Percentiles rank a stretch among this genome's conserved stretches.
Conservation (phyloP, 73 alveolate genomes). For the Paramecium primaurelia region DNA sequence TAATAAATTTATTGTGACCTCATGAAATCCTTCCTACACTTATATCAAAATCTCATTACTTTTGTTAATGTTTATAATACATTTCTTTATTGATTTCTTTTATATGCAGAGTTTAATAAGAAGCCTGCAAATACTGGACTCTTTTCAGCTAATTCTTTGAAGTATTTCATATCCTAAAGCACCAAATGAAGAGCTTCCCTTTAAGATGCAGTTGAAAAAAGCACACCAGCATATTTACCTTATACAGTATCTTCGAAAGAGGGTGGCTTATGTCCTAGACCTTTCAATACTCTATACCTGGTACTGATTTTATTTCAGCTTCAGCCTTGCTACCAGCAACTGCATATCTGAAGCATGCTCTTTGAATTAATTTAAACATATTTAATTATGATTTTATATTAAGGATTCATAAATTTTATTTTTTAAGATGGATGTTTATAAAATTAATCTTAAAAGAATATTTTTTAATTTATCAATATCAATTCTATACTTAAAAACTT, state of each 20-base stretch:
- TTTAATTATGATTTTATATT: background rate
- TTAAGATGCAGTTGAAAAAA: constrained; percentile 73
- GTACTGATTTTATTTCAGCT: constrained; percentile 20
- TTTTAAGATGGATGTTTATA: background rate
- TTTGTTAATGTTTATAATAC: constrained; percentile 57
- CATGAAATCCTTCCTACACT: constrained; percentile 55
- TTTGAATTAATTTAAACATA: background rate
- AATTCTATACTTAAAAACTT: too few relatives aligned
- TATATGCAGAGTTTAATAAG: constrained; percentile 58
- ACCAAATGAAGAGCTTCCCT: constrained; percentile 64
- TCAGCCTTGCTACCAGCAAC: constrained; percentile 2
- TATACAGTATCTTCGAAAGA: constrained; percentile 68
- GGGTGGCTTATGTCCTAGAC: constrained; percentile 60
- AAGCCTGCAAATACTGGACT: constrained; percentile 61
- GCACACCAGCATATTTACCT: constrained; percentile 80
- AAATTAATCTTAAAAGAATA: background rate
- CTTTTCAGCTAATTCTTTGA: constrained; percentile 57
- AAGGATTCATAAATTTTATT: background rate
- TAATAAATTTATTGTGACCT: constrained; percentile 67
- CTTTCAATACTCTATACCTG: background rate
- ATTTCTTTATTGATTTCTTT: constrained; percentile 63
- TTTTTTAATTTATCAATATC: too few relatives aligned
- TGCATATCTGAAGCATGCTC: constrained; percentile 19
- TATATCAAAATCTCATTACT: background rate
- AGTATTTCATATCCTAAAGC: constrained; percentile 68